Conservation (phyloP, 768 basidiomycete species). For the Mycena belliarum region DNA sequence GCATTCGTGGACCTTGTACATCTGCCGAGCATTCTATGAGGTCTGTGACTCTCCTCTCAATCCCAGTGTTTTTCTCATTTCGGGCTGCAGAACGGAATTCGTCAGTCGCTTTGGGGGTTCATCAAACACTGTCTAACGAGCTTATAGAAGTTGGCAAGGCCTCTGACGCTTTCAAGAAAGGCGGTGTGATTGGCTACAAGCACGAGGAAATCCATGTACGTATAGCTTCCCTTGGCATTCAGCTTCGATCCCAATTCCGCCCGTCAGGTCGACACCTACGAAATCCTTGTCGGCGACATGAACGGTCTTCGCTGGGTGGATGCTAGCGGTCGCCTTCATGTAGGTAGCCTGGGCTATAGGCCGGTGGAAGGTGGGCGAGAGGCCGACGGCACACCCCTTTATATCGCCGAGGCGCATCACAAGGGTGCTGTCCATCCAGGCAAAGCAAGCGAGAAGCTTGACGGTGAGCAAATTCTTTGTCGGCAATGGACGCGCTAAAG, state of each 20-base stretch:
- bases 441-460: constrained; percentile 57
- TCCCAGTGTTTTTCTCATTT: background rate
- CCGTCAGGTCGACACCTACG: constrained; percentile 58
- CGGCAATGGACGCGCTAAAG: background rate
- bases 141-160: constrained; percentile 67
- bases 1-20: constrained; percentile 51
- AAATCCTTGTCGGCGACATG: constrained; percentile 69
- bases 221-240: background rate
- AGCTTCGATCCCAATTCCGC: background rate
- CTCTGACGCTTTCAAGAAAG: constrained; percentile 55
- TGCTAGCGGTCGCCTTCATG: constrained; percentile 45
- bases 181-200: constrained; percentile 63
- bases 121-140: constrained; percentile 25
- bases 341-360: constrained; percentile 40
- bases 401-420: constrained; percentile 59
- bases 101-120: constrained; percentile 46
- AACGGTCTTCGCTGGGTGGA: constrained; percentile 60
- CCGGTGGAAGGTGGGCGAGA: constrained; percentile 75
- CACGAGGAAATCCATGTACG: constrained; percentile 60
- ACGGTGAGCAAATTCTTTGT: constrained; percentile 36
- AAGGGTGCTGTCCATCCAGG: constrained; percentile 58
- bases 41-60: constrained; percentile 34
- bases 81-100: constrained; percentile 50
- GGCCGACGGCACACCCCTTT: constrained; percentile 58
- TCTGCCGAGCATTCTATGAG: constrained; percentile 60